Base-by-base conservation (phyloP, 495 filamentous ascomycete species). In the Aspergillus kassunensis region DNA sequence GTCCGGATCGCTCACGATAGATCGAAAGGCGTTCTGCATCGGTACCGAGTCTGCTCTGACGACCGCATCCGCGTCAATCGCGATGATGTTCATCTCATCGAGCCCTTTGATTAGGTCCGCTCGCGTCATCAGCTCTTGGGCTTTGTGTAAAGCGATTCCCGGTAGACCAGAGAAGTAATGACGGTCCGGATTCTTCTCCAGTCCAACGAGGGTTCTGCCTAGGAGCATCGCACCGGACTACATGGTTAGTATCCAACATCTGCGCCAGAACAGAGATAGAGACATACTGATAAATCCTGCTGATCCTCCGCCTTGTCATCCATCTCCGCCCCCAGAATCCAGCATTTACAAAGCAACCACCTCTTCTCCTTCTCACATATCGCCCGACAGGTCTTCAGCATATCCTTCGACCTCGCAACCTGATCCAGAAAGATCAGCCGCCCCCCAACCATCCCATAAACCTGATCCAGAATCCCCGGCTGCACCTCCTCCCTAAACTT, bases 301-400 rank as follows among this genome's bases (percentile, higher is more conserved):
- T 97, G 87, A 62, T 97, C 90, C 93, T 97, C 97, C 31, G 97
- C 93, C 69, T 98, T 95, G 70, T 97, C 93, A 55, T 98, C 93
- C 91, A 97, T 97, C 55, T 89, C 88, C 34, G 65, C 74, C 11
- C 93, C 93, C 7, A 98, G 80, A 51, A 97, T 95, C 81, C 91
- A 90, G 66, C 90, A 96, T 53, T 95, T 84, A 69, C 95, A 97
- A 39, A 97, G 65, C 62, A 97, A 87, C 93, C 93, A 98, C 2
- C 83, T 88, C 68, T 90, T 93, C 67, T 98, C 93, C 20, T 78
- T 81, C 29, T 85, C 70, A 52, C 84, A 87, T 53, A 98, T 97
- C n/a, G 83, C 66, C 18, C 87, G 72, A 64, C 90, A 95, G 12
- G 85, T 86, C 15, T 69, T 64, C 16, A 91, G 64, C 83, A 96